These are phyloP conservation scores for Coniosporium tulheliwenetii DNA, from an alignment of 2,329 filamentous ascomycete species.

Conservation along the genomic window DNA sequence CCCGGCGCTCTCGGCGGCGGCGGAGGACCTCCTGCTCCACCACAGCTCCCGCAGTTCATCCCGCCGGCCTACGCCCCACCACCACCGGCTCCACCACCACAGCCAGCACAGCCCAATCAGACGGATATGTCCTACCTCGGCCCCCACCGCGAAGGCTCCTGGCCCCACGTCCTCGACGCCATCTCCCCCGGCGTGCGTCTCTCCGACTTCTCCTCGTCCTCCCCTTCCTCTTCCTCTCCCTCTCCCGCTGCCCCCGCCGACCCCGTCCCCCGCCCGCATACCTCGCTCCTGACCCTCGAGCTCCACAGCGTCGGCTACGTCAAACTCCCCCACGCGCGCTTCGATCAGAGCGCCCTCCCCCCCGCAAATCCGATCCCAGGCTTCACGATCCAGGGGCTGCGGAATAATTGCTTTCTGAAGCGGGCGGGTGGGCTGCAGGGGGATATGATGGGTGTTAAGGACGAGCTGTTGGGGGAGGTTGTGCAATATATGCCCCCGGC, in stretches of 20 bases:
- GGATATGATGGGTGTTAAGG: constrained; percentile 21
- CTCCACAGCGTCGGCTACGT: constrained; percentile 50
- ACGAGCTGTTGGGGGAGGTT: constrained; percentile 21
- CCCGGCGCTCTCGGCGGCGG: background rate
- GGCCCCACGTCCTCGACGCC: constrained; percentile 32
- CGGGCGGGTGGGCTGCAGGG: constrained; percentile 14
- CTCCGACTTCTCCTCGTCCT: constrained; percentile 19
- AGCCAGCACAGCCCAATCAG: constrained; percentile 15
- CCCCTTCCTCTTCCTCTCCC: too few species aligned
- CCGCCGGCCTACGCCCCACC: background rate
- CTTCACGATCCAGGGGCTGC: constrained; percentile 4
- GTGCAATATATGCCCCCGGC: constrained; percentile 18
- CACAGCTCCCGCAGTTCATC: too few species aligned
- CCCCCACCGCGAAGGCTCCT: constrained; percentile 27
- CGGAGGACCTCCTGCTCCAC: too few species aligned
- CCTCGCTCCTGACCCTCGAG: constrained; percentile 23
- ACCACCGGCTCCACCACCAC: background rate
- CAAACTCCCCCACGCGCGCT: constrained; percentile 17
- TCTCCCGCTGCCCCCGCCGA: too few species aligned
- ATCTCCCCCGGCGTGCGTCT: constrained; percentile 33
- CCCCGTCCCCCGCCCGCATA: too few species aligned
- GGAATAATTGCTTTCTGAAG: constrained; percentile 12
- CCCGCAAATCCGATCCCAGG: background rate
- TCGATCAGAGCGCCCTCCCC: constrained; percentile 19
- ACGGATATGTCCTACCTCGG: constrained; percentile 1